Base-by-base conservation (phyloP, 805 yeast species). In the Saccharomycopsis sp. region DNA sequence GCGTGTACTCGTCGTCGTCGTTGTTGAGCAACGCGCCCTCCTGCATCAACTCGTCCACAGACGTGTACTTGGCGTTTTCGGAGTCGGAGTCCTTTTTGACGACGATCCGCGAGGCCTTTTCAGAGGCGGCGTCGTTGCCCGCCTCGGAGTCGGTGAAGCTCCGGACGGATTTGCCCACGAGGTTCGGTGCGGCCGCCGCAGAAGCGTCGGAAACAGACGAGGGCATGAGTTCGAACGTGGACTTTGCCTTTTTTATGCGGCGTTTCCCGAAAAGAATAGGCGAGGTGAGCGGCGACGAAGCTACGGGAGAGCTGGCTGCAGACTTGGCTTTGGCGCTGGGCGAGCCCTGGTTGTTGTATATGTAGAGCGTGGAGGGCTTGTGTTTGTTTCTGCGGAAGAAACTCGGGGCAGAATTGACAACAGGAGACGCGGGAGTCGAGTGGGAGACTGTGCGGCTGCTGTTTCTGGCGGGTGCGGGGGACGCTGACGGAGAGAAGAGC, bases 21-120 rank as follows among this genome's bases (percentile, higher is more conserved):
- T 70, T 72, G 29, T 69, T 69, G 54, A 70, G 56, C 51, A 70
- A 60, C 15, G 73, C 73, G 9, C 73, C 73, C 56, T 68, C 72
- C 46, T 66, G 68, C 44, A 66, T 68, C 61, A 70, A 62, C 24
- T 70, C 72, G 24, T 65, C 71, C 8, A 70, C 70, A 8, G 68
- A 63, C 3, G 71, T 64, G 58, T 68, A 24, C 12, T 18, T 12
- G 4, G 40, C 34, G 24, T 24, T 41, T 20, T n/a, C 21, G n/a
- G 15, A 24, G 16, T 52, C 34, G 50, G 23, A n/a, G n/a, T 40
- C 52, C 24, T 50, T 18, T 44, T n/a, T 15, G 15, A 7, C 23
- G 41, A 54, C 40, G 34, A 23, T 14, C 46, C 4, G 21, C 24
- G 47, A 5, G 21, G 59, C 47, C 16, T 8, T 4, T 34, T 12